These are phyloP conservation scores for Harrya chromipes DNA, from an alignment of 768 basidiomycete genomes.

Conservation along the genomic window DNA sequence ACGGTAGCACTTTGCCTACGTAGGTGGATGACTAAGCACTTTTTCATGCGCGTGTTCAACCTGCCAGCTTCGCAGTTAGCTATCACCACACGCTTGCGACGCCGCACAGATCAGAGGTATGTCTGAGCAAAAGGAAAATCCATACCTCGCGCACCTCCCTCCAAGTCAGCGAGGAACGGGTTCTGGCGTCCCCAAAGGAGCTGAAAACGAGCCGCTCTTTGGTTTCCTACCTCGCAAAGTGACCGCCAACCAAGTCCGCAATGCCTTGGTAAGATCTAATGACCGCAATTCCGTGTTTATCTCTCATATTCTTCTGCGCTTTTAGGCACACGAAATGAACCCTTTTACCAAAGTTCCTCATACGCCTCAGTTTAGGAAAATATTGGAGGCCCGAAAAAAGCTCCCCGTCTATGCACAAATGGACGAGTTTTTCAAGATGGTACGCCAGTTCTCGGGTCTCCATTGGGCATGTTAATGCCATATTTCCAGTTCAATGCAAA, in stretches of 20 bases:
- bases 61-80: background rate
- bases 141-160: slow-evolving; percentile 49
- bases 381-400: slow-evolving; percentile 79
- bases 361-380: slow-evolving; percentile 79
- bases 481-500: slow-evolving; percentile 33
- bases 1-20: too few relatives aligned
- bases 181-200: slow-evolving; percentile 7
- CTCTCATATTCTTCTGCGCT: background rate
- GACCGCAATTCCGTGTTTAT: background rate
- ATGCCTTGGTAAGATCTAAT: slow-evolving; percentile 57
- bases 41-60: too few relatives aligned
- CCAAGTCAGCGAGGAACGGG: slow-evolving; percentile 30
- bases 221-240: slow-evolving; percentile 74
- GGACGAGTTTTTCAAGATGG: slow-evolving; percentile 88
- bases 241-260: slow-evolving; percentile 58
- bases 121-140: slow-evolving; percentile 39
- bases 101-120: slow-evolving; percentile 2
- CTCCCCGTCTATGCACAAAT: slow-evolving; percentile 91
- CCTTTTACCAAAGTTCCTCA: slow-evolving; percentile 85
- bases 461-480: background rate
- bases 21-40: too few relatives aligned
- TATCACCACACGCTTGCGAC: background rate
- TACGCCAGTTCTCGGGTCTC: slow-evolving; percentile 39
- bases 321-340: slow-evolving; percentile 75
- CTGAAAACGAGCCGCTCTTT: slow-evolving; percentile 57